Percentiles rank a stretch among this genome's conserved stretches.
Evolutionary conservation across 1,139 yeast genomes (phyloP).

Genomic region (Saccharomyces hybrid): DNA sequence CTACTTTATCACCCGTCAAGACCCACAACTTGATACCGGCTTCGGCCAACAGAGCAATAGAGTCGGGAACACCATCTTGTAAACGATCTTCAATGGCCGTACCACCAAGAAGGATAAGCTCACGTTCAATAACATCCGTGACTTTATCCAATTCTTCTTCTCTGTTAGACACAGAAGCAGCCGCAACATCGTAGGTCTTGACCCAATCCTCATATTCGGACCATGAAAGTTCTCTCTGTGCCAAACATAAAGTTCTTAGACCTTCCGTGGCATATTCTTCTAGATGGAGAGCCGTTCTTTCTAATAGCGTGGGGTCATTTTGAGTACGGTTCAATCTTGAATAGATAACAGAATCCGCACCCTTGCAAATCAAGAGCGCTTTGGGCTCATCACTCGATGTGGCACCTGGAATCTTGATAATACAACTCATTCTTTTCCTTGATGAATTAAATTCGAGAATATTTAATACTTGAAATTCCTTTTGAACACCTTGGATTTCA

Average conservation of each 20-base stretch:
- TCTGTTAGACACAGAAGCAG: constrained; percentile 69
- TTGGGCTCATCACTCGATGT: constrained; percentile 38
- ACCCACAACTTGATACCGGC: constrained; percentile 98
- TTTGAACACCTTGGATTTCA: constrained; percentile 66
- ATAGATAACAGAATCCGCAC: constrained; percentile 90
- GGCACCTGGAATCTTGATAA: constrained; percentile 51
- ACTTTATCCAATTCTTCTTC: constrained; percentile 70
- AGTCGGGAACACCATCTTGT: constrained; percentile 96
- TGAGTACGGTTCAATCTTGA: constrained; percentile 45
- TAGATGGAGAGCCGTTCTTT: constrained; percentile 71
- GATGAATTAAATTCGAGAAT: constrained; percentile 83
- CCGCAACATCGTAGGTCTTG: constrained; percentile 60
- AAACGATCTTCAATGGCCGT: constrained; percentile 96
- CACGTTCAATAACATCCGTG: constrained; percentile 72
- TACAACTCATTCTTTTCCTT: constrained; percentile 94
- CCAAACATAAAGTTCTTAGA: constrained; percentile 85
- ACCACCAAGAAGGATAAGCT: constrained; percentile 77
- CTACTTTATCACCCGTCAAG: constrained; percentile 93
- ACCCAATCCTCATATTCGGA: constrained; percentile 61
- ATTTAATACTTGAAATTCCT: constrained; percentile 67
- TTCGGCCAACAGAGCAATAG: constrained; percentile 74
- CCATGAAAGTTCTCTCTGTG: constrained; percentile 66
- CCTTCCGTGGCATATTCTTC: constrained; percentile 96
- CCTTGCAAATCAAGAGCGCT: constrained; percentile 68
- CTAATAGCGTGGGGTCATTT: constrained; percentile 38